Evolutionary conservation across 2,329 filamentous ascomycete species (phyloP).

Genomic region (Penicillium sp.): DNA sequence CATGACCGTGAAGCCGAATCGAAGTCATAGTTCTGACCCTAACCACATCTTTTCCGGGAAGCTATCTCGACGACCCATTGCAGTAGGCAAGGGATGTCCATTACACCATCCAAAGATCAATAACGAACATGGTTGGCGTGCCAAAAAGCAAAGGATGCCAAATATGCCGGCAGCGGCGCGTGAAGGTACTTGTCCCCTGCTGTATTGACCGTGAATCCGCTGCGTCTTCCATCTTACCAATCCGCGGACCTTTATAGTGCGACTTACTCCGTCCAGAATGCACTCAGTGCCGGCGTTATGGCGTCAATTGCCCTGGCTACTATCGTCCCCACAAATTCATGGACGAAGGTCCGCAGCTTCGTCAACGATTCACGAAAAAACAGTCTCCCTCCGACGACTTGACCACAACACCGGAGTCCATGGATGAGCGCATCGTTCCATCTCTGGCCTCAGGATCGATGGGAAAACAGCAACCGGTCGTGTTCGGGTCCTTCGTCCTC

Average conservation of each 20-base stretch:
- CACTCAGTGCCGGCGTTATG: constrained; percentile 29
- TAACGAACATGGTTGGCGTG: constrained; percentile 28
- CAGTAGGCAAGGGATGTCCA: too few species aligned
- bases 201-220: too few species aligned
- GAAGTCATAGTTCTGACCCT: too few species aligned
- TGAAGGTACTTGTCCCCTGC: constrained; percentile 17
- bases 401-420: constrained; percentile 7
- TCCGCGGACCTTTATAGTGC: constrained; percentile 14
- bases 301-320: constrained; percentile 29
- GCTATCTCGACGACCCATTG: neutral
- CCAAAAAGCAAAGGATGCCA: constrained; percentile 34
- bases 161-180: constrained; percentile 30
- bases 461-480: constrained; percentile 18
- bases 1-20: too few species aligned
- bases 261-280: constrained; percentile 24
- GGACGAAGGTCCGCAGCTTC: constrained; percentile 28
- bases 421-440: constrained; percentile 18
- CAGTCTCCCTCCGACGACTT: neutral
- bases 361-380: constrained; percentile 20
- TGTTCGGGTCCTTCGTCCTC: constrained; percentile 23
- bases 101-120: too few species aligned
- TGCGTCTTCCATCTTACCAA: neutral
- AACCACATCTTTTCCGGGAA: neutral
- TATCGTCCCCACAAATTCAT: constrained; percentile 26
- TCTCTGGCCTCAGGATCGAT: constrained; percentile 21